Base-by-base conservation (phyloP, 2,329 filamentous ascomycete species). In the Torrubiella hemipterigena region DNA sequence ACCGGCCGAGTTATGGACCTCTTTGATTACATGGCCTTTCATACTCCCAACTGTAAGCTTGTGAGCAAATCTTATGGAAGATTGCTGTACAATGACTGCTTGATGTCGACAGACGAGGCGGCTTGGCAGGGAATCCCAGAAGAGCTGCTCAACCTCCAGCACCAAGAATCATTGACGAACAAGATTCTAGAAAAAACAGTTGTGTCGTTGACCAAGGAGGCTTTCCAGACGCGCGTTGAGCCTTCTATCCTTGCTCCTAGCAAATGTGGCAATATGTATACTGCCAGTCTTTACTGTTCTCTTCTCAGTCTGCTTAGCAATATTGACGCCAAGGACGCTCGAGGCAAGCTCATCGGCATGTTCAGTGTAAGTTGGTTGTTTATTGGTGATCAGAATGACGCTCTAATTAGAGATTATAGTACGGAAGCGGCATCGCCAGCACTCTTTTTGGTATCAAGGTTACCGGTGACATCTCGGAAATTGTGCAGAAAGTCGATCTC, bases 151-250 rank as follows among this genome's bases (percentile, higher is more conserved):
- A 79, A 84, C 47, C 68, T 91, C 59, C 77, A 82, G 51, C 89
- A 89, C 58, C 65, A 78, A 49, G 75, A 78, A 59, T 89, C 83
- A 4, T 59, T 91, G 46, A 75, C 73, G 39, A 82, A 91, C 66
- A 87, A 85, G 68, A 70, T 67, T 32, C 71, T 91, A 22, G 83
- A 91, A 68, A 91, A 89, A 73, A 79, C 78, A 39, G 91, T 91
- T 56, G 82, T 91, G 78, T 67, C 54, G 35, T 67, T 89, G 45
- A 78, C 79, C 55, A 89, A 91, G 74, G 87, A 87, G 70, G 73
- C 73, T 45, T 89, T 83, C 61, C 70, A 74, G 51, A 80, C 87
- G 59, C 78, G 82, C 47, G 78, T 91, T 45, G 65, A 68, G 52
- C 79, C 81, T 31, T 64, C 68, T 47, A 78, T 82, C 52, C 71